Percentiles rank a stretch among this genome's conserved stretches.
Conservation (phyloP, 2,329 filamentous ascomycete species). For the Exophiala calicioides region DNA sequence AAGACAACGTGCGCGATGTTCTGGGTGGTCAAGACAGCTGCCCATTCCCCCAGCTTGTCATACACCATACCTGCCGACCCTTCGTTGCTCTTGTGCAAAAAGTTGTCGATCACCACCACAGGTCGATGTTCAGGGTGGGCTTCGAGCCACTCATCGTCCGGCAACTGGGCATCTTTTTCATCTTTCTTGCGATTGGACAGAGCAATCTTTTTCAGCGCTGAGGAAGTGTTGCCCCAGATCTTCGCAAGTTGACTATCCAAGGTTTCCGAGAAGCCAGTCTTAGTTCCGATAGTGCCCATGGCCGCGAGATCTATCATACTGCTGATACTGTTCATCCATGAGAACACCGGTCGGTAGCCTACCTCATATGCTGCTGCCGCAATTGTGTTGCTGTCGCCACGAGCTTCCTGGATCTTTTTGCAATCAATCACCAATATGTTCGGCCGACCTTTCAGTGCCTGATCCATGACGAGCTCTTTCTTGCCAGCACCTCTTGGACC, state of each 20-base stretch:
- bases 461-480: constrained; percentile 80
- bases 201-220: constrained; percentile 75
- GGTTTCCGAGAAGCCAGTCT: constrained; percentile 91
- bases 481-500: constrained; percentile 91
- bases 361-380: constrained; percentile 77
- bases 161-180: constrained; percentile 70
- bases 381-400: constrained; percentile 84
- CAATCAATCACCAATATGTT: constrained; percentile 88
- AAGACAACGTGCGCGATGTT: constrained; percentile 95
- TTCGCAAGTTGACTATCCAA: constrained; percentile 85
- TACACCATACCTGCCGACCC: constrained; percentile 63
- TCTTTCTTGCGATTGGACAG: constrained; percentile 68
- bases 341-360: constrained; percentile 90
- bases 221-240: constrained; percentile 80
- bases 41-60: constrained; percentile 85
- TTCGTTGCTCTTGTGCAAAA: constrained; percentile 75
- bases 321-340: constrained; percentile 92
- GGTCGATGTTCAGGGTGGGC: constrained; percentile 81
- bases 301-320: constrained; percentile 90
- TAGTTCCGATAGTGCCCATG: constrained; percentile 89
- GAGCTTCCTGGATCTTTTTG: constrained; percentile 87
- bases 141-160: constrained; percentile 85
- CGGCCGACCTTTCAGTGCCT: constrained; percentile 69
- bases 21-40: constrained; percentile 77
- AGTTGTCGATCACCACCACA: constrained; percentile 89